A percentile compares a stretch with the other conserved stretches of the same genome.
Evolutionary conservation across 306 rosid genomes (phyloP).

Genomic region (Casuarina glauca): DNA sequence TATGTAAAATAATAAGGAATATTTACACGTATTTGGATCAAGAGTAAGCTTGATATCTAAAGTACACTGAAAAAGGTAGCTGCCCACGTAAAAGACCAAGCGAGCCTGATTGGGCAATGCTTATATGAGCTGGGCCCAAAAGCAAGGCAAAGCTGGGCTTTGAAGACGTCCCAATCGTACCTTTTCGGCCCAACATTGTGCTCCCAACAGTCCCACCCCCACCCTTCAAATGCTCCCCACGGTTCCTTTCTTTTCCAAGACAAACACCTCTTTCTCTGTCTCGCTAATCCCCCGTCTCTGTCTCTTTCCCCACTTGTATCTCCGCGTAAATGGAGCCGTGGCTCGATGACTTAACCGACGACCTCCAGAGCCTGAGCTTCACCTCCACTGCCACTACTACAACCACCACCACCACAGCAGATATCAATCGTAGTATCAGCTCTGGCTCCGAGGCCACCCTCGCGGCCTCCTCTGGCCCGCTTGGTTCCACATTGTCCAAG

Average conservation of each 20-base stretch:
- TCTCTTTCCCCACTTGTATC: background rate
- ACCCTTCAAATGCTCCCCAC: slow-evolving; percentile 17
- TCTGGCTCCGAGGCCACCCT: slow-evolving; percentile 62
- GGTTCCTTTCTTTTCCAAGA: no score
- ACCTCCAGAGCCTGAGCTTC: slow-evolving; percentile 75
- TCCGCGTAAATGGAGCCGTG: slow-evolving; percentile 62
- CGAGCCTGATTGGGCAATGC: background rate
- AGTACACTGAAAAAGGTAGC: no score
- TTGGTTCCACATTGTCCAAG: slow-evolving; percentile 34
- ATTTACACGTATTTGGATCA: no score
- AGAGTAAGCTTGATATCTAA: no score
- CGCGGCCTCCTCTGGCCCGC: slow-evolving; percentile 55
- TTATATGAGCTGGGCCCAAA: slow-evolving; percentile 18
- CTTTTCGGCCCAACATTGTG: slow-evolving; percentile 15
- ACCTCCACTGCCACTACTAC: slow-evolving; percentile 55
- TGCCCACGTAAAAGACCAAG: background rate
- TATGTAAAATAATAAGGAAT: no score
- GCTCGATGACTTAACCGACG: slow-evolving; percentile 73
- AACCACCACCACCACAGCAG: slow-evolving; percentile 45
- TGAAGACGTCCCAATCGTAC: slow-evolving; percentile 10
- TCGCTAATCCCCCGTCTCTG: background rate
- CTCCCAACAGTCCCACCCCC: slow-evolving; percentile 9
- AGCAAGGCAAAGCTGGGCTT: background rate
- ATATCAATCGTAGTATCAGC: slow-evolving; percentile 69
- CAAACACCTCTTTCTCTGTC: background rate